Base-by-base conservation (phyloP, 2,329 filamentous ascomycete genomes). In the Fusarium xylarioides region DNA sequence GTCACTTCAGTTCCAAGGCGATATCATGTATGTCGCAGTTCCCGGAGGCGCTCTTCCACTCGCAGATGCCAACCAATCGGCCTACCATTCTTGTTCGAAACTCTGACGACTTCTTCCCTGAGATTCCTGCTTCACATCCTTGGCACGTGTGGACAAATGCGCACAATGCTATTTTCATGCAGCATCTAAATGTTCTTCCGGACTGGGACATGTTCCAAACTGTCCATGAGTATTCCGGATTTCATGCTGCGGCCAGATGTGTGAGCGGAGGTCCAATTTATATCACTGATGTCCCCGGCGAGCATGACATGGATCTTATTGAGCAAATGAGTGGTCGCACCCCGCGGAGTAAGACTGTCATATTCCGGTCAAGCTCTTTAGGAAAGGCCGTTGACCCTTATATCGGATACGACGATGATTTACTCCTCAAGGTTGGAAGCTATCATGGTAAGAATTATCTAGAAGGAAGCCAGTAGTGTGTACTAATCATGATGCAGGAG, bases 141-240 rank as follows among this genome's bases (percentile, higher is more conserved):
- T 99, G 96, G 95, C 96, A 99, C 81, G 88, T 98, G 40, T 99
- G 97, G 86, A 90, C 92, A 71, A 99, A 98, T 79, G 95, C 95
- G 0, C 93, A 98, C 82, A 98, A 97, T 80, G 87, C 90, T 37
- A 86, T 98, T 2, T 85, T 98, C 19, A 95, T 92, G 4, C 91
- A 94, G 71, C 92, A 96, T 78, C 86, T 98, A 37, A 97, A 98
- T 75, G 89, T 94, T 2, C 83, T 98, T 2, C 95, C 96, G 0
- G 95, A 98, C 81, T 92, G 90, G 89, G 90, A 92, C 74, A 91
- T 92, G 90, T 92, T 92, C 78, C 90, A 91, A 75, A 91, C 90
- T 2, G 83, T 84, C 4, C 88, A 91, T 68, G 83, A 86, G 30
- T 97, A 93, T 80, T 93, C 92, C 0, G 89, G 88, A 0, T 97